Evolutionary conservation across 108 stramenopile genomes (phyloP), one percentile per base, ranked within the genome.

Genomic region (Nannochloropsis gaditana): DNA sequence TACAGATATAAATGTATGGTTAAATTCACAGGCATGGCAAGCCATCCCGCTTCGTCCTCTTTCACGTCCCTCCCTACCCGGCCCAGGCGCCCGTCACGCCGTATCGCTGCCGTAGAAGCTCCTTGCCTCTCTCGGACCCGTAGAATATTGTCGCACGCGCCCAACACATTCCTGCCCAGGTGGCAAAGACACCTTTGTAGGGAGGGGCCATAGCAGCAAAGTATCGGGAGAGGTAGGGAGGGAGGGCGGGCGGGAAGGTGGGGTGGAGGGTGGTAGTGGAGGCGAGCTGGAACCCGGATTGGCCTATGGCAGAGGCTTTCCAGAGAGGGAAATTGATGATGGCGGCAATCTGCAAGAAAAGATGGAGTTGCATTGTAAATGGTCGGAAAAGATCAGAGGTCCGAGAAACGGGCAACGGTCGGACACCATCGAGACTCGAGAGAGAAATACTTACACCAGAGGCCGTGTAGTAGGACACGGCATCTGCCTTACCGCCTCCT

Each of bases 121-220:
- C 91, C 83, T 93, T 93, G 9, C 96, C 96, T 45, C 83, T 81
- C 90, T 99, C 98, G 79, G 92, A 93, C 11, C 97, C 94, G 83
- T 92, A 98, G 88, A 99, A 99, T 47, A 99, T 99, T 5, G 96
- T 94, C 2, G 96, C 96, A 41, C 98, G 91, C 9, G 98, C 98
- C 96, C 96, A 99, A 11, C 96, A 96, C 96, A 99, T 97, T 50
- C 98, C 96, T 86, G 91, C 83, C 2, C 97, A 92, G 10, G 95
- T 96, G 4, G 95, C 96, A 2, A 91, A 44, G 45, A 95, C 89
- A 31, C 98, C 98, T 84, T 95, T 95, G 90, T 96, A 99, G 9
- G 98, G 98, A 21, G 97, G 97, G 41, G 92, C 83, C 84, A 99
- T 93, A 19, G 95, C 98, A 47, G 94, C 94, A 8, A 94, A 83